phyloP scores from a whole-genome alignment of 169 alveolate species.

The Cyclospora cayetanensis region DNA sequence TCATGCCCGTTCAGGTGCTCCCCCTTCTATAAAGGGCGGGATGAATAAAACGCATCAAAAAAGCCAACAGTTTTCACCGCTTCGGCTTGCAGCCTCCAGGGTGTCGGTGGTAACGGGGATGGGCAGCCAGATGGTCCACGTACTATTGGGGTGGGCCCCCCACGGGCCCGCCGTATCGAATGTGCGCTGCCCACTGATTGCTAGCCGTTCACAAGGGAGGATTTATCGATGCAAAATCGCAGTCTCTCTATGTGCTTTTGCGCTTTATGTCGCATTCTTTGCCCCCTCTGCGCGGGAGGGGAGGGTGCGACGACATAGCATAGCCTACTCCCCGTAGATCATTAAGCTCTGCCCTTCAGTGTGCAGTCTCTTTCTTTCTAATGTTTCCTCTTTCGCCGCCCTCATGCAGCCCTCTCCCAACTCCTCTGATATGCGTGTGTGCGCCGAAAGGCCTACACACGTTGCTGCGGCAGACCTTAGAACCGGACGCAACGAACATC shows the following conservation, averaged over 20 bases:
- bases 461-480: conserved; percentile 56
- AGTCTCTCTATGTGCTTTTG: conserved; percentile 5
- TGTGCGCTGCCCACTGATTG: background rate
- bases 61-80: too few relatives aligned
- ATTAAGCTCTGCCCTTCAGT: too few relatives aligned
- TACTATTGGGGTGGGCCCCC: too few relatives aligned
- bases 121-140: too few relatives aligned
- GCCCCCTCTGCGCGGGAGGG: background rate
- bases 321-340: too few relatives aligned
- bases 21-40: too few relatives aligned
- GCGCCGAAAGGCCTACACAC: conserved; percentile 62
- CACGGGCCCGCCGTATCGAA: conserved; percentile 54
- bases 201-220: too few relatives aligned
- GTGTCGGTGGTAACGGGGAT: too few relatives aligned
- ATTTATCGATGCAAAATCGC: background rate
- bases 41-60: too few relatives aligned
- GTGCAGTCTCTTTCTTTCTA: conserved; percentile 5
- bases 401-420: conserved; percentile 68
- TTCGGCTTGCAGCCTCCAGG: too few relatives aligned
- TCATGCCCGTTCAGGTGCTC: too few relatives aligned
- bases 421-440: conserved; percentile 56
- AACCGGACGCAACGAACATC: conserved; percentile 42
- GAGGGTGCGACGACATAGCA: conserved; percentile 21
- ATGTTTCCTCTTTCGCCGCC: conserved; percentile 69
- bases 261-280: conserved; percentile 20